Base-by-base conservation (phyloP, 371 early-diverging fungal species). In the Lichtheimia ornata region DNA sequence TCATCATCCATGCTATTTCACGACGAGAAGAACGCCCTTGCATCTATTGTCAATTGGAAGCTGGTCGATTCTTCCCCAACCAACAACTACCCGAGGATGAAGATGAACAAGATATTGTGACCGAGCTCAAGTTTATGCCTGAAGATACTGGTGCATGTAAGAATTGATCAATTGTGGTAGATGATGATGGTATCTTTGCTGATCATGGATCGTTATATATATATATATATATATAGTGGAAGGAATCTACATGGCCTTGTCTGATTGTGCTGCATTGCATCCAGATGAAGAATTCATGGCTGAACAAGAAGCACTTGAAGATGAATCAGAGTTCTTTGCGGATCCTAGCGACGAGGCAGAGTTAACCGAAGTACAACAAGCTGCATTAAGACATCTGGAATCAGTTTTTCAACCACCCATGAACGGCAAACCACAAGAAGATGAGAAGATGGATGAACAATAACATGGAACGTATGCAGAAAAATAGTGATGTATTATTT, bases 1-100 rank as follows among this genome's bases (percentile, higher is more conserved):
- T 94, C 58, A 85, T 90, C 40, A 89, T 94, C 57, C 92, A 94
- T 57, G 94, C 94, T 17, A 86, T 89, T 52, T 89, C 92, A 5
- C 84, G 89, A 49, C 83, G 80, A n/a, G 76, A 75, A 15, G 85
- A 82, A 18, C 78, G 68, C 25, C 83, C 88, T 1, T 79, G 79
- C 60, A 84, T 93, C 59, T 93, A 91, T 64, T 91, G 89, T 63
- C 94, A 93, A 70, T 74, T 91, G 7, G 89, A 88, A 50, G 65
- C 74, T 4, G 70, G 68, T 11, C 54, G 73, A 13, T 66, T 69
- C 44, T 77, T 72, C 41, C 80, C 80, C 17, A 72, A 73, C 25
- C 80, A 79, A 40, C 69, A 67, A 27, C 61, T 66, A 2, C 80
- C 79, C 14, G 85, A 80, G 6, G 86, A 83, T 9, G 82, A 79